These are phyloP conservation scores for Coprinopsis strossmayeri DNA, from an alignment of 768 basidiomycete species.

Conservation along the genomic window DNA sequence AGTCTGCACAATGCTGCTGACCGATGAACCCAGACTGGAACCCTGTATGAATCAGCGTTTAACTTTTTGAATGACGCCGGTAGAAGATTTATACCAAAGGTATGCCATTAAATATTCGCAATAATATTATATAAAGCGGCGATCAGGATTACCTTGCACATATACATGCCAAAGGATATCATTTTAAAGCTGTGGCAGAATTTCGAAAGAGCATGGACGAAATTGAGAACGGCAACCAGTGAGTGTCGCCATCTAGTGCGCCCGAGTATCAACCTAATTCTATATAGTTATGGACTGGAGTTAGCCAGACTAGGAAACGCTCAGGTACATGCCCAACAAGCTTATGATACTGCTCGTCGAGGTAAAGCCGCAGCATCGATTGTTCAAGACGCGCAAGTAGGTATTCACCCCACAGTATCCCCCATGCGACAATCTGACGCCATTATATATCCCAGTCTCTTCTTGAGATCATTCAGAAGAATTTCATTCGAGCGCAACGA, in stretches of 20 bases:
- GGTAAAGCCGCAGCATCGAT: conserved; percentile 58
- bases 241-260: conserved; percentile 34
- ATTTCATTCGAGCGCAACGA: conserved; percentile 65
- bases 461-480: conserved; percentile 60
- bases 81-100: conserved; percentile 2
- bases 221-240: conserved; percentile 49
- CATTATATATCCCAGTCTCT: conserved; percentile 81
- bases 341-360: conserved; percentile 58
- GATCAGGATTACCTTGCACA: conserved; percentile 73
- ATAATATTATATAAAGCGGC: neutral
- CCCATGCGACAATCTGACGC: no score
- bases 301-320: conserved; percentile 73
- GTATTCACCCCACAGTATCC: no score
- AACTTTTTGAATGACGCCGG: neutral
- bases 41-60: conserved; percentile 54
- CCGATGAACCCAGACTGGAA: conserved; percentile 46
- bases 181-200: conserved; percentile 87
- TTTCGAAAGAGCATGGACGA: conserved; percentile 88
- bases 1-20: neutral
- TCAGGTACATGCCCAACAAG: conserved; percentile 59
- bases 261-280: conserved; percentile 1
- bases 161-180: conserved; percentile 72
- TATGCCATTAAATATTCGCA: neutral
- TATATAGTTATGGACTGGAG: conserved; percentile 77
- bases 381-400: conserved; percentile 73